Percentiles rank a stretch among this genome's conserved stretches.
Evolutionary conservation across 2,329 filamentous ascomycete genomes (phyloP).

Genomic region (Aspergillus brunneoviolaceus): DNA sequence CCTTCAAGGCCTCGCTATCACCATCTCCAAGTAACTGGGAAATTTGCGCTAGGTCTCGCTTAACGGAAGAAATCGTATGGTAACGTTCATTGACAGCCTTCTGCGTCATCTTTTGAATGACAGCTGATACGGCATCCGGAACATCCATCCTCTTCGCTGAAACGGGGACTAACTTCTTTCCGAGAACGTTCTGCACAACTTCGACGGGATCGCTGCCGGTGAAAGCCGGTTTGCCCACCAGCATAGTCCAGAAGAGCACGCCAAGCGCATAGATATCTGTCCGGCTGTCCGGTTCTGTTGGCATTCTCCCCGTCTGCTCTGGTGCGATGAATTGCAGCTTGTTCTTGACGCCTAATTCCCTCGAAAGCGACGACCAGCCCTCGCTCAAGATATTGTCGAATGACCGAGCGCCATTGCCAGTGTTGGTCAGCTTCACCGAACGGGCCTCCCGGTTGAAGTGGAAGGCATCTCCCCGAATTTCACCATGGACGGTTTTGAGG

Average conservation of each 20-base stretch:
- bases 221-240: constrained; percentile 78
- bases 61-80: constrained; percentile 82
- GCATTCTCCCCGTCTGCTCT: constrained; percentile 90
- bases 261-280: constrained; percentile 94
- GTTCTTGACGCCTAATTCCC: constrained; percentile 80
- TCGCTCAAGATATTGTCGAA: constrained; percentile 90
- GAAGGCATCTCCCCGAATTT: constrained; percentile 87
- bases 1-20: constrained; percentile 66
- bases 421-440: constrained; percentile 75
- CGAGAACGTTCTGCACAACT: constrained; percentile 85
- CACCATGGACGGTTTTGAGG: constrained; percentile 81
- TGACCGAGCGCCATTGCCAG: constrained; percentile 80
- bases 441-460: constrained; percentile 74
- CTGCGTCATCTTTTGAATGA: constrained; percentile 89
- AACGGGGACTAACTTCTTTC: constrained; percentile 72
- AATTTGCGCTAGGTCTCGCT: constrained; percentile 74
- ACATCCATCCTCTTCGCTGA: constrained; percentile 77
- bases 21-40: constrained; percentile 73
- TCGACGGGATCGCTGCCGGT: constrained; percentile 78
- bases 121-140: constrained; percentile 75
- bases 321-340: constrained; percentile 91
- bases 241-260: constrained; percentile 81
- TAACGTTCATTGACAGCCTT: constrained; percentile 87
- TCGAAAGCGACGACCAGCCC: constrained; percentile 80
- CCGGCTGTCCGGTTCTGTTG: constrained; percentile 83